Evolutionary conservation across 164 flowering plant species (phyloP).

Genomic region (Aristolochia contorta): DNA sequence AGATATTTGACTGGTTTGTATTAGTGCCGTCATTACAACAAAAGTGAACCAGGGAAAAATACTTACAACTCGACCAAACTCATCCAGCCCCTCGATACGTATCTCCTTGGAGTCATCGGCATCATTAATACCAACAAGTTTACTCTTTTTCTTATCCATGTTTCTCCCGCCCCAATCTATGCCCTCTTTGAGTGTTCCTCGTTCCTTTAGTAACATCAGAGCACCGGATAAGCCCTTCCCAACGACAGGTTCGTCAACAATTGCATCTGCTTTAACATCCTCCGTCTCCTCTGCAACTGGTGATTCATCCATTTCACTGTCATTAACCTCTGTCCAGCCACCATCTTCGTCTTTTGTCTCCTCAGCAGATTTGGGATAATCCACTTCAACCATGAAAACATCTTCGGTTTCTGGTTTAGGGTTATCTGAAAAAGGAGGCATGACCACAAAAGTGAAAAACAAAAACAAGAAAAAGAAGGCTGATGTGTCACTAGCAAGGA

Average conservation of each 20-base stretch:
- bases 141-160: constrained; percentile 98
- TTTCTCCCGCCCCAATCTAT: constrained; percentile 97
- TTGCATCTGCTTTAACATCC: constrained; percentile 59
- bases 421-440: constrained; percentile 39
- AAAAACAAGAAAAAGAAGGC: neutral
- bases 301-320: constrained; percentile 34
- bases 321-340: constrained; percentile 65
- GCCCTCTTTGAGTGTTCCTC: constrained; percentile 90
- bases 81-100: constrained; percentile 79
- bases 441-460: neutral
- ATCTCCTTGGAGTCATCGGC: constrained; percentile 58
- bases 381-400: constrained; percentile 89
- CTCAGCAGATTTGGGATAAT: constrained; percentile 31
- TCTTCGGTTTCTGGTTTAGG: constrained; percentile 56
- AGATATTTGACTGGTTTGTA: no score
- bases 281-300: constrained; percentile 31
- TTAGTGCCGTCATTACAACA: no score
- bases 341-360: constrained; percentile 40
- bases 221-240: constrained; percentile 91
- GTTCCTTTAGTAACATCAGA: constrained; percentile 68
- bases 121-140: constrained; percentile 76
- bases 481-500: neutral
- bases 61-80: constrained; percentile 89
- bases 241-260: constrained; percentile 70
- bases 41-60: no score